phyloP scores from a whole-genome alignment of 352 stramenopile genomes.

The Pythium monospermum region DNA sequence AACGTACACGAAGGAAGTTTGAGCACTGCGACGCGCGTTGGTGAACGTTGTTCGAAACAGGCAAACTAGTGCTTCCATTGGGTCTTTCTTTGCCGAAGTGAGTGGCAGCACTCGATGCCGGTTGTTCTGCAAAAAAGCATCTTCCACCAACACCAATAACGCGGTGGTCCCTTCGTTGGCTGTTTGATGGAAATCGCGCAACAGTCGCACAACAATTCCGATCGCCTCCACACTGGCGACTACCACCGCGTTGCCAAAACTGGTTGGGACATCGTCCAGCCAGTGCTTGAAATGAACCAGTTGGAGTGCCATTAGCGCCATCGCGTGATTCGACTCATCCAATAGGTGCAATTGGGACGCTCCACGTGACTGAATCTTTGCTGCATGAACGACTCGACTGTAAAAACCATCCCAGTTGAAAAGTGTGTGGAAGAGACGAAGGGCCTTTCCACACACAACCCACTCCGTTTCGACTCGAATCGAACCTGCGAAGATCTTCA shows the following conservation, averaged over 20 bases:
- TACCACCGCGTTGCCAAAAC: slow-evolving; percentile 1
- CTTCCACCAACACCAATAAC: neutral
- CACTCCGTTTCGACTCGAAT: slow-evolving; percentile 2
- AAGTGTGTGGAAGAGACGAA: slow-evolving; percentile 4
- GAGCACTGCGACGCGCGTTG: neutral
- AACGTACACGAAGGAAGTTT: slow-evolving; percentile 3
- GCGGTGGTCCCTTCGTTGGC: slow-evolving; percentile 2
- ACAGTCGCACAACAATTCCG: slow-evolving; percentile 1
- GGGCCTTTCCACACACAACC: slow-evolving; percentile 5
- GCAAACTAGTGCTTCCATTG: slow-evolving; percentile 3
- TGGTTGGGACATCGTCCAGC: slow-evolving; percentile 2
- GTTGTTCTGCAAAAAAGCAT: slow-evolving; percentile 2
- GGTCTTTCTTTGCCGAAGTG: neutral
- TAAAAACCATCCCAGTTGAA: slow-evolving; percentile 4
- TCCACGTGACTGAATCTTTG: neutral
- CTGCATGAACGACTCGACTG: neutral
- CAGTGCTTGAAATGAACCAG: slow-evolving; percentile 16
- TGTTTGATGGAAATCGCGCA: neutral
- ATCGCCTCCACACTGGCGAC: slow-evolving; percentile 1
- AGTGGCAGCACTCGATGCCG: neutral
- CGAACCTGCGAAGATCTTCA: slow-evolving; percentile 3
- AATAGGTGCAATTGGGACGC: neutral
- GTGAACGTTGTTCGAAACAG: slow-evolving; percentile 2
- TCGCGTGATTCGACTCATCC: neutral
- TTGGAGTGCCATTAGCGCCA: slow-evolving; percentile 4